These are phyloP conservation scores for Microstegium vimineum DNA, from an alignment of 176 grass and related monocot species.

Conservation along the genomic window DNA sequence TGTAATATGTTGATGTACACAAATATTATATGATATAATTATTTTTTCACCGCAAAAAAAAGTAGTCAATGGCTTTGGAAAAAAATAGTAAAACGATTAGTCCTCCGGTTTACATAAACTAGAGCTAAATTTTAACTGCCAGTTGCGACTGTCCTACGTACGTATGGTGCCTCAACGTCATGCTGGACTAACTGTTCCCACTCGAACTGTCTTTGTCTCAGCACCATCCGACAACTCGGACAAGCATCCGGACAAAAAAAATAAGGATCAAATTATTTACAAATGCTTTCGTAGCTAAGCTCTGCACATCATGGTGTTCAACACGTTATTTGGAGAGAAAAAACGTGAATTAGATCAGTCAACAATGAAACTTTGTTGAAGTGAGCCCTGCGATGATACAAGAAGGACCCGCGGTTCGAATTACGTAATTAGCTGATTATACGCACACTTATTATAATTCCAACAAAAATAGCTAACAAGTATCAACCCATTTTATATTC, in stretches of 20 bases:
- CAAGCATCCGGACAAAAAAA: constrained; percentile 25
- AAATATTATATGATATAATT: too few relatives aligned
- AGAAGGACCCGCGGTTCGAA: background rate
- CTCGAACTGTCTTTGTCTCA: background rate
- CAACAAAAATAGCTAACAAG: too few relatives aligned
- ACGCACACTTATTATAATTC: too few relatives aligned
- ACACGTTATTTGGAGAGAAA: background rate
- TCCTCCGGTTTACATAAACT: too few relatives aligned
- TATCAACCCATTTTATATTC: background rate
- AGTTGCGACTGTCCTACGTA: background rate
- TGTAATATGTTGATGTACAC: too few relatives aligned
- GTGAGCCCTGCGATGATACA: background rate
- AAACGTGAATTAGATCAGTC: background rate
- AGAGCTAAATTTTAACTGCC: too few relatives aligned
- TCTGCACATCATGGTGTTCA: background rate
- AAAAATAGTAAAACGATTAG: too few relatives aligned
- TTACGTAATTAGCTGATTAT: background rate
- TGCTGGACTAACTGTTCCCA: background rate
- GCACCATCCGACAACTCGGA: constrained; percentile 9
- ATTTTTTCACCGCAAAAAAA: too few relatives aligned
- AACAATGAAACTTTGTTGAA: background rate
- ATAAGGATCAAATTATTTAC: background rate
- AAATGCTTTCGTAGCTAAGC: background rate
- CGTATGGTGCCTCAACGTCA: too few relatives aligned
- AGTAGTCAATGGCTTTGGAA: too few relatives aligned